phyloP scores from a whole-genome alignment of 331 rosid species.

The Rosa hybrid region DNA sequence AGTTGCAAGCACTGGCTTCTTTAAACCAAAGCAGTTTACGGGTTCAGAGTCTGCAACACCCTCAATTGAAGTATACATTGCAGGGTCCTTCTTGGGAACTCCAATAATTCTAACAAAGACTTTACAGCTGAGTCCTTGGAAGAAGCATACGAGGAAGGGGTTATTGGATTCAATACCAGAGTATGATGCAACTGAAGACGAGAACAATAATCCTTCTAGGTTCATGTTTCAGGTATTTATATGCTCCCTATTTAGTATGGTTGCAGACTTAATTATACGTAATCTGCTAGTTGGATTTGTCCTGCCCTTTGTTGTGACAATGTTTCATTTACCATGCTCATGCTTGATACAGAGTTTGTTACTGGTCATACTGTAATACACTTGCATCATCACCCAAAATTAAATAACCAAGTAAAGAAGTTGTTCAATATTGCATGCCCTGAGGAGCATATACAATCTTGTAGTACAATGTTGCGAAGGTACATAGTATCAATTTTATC shows the following conservation, averaged over 20 bases:
- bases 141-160: slow-evolving; percentile 52
- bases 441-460: not conserved
- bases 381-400: not conserved
- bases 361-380: not conserved
- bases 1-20: slow-evolving; percentile 44
- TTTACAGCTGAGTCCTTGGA: slow-evolving; percentile 49
- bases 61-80: slow-evolving; percentile 72
- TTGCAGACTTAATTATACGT: not conserved
- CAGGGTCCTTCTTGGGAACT: slow-evolving; percentile 65
- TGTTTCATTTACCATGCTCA: slow-evolving; percentile 17
- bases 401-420: not conserved
- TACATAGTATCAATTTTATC: not conserved
- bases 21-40: slow-evolving; percentile 49
- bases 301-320: slow-evolving; percentile 1
- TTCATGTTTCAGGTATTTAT: slow-evolving; percentile 58
- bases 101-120: slow-evolving; percentile 77
- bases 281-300: slow-evolving; percentile 14
- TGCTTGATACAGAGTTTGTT: not conserved
- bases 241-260: not conserved
- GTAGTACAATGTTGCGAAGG: not conserved
- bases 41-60: slow-evolving; percentile 49
- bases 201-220: slow-evolving; percentile 35
- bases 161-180: slow-evolving; percentile 69
- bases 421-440: not conserved
- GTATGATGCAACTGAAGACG: slow-evolving; percentile 51